These are phyloP conservation scores for Diaporthe eres DNA, from an alignment of 2,329 filamentous ascomycete genomes.

Conservation along the genomic window DNA sequence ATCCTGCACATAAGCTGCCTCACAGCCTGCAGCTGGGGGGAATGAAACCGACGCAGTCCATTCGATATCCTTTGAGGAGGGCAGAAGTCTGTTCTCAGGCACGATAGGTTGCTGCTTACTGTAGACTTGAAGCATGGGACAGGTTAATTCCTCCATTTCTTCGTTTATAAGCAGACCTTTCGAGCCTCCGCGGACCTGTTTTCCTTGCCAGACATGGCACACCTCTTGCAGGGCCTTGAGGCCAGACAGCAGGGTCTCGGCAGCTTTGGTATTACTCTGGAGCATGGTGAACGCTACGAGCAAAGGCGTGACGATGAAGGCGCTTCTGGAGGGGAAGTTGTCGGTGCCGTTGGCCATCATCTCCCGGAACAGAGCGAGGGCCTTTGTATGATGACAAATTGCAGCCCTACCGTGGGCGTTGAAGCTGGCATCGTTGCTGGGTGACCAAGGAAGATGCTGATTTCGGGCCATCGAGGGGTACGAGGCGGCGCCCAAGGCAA, in stretches of 20 bases:
- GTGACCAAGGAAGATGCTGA: not conserved
- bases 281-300: constrained; percentile 26
- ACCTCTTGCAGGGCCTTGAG: constrained; percentile 7
- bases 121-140: constrained; percentile 21
- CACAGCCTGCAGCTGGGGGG: not conserved
- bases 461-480: not conserved
- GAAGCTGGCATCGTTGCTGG: not conserved
- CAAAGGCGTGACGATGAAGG: constrained; percentile 12
- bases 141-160: constrained; percentile 10
- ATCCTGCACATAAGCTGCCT: not conserved
- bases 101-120: not conserved
- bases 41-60: no score
- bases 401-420: constrained; percentile 1
- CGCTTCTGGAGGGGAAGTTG: not conserved
- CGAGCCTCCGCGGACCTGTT: no score
- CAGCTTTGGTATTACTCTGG: constrained; percentile 6
- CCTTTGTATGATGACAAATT: constrained; percentile 6
- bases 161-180: not conserved
- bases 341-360: not conserved
- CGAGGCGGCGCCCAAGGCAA: constrained; percentile 45
- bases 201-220: constrained; percentile 1
- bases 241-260: constrained; percentile 10
- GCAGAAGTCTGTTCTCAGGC: not conserved
- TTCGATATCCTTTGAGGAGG: no score
- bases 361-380: constrained; percentile 3